Conservation (phyloP, 1,284 basidiomycete genomes). For the Austroboletus olivaceoglutinosus region DNA sequence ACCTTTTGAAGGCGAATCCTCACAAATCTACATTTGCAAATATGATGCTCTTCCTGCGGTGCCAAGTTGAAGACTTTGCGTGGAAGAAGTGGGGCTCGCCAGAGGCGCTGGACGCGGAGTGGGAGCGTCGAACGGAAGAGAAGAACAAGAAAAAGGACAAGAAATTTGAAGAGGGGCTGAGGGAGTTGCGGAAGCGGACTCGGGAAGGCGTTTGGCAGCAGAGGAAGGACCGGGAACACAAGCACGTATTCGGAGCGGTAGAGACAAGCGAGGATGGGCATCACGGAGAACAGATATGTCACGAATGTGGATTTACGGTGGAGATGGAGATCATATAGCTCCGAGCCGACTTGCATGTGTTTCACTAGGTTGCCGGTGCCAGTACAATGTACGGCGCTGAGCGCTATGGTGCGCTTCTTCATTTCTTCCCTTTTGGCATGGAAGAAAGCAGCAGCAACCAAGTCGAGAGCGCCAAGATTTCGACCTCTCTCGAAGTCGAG, state of each 20-base stretch:
- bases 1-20: slow-evolving; percentile 94
- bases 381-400: neutral
- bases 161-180: slow-evolving; percentile 87
- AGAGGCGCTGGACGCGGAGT: slow-evolving; percentile 89
- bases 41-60: slow-evolving; percentile 98
- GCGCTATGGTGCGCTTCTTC: neutral
- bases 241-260: slow-evolving; percentile 72
- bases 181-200: slow-evolving; percentile 80
- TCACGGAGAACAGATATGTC: slow-evolving; percentile 68
- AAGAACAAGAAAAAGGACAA: slow-evolving; percentile 92
- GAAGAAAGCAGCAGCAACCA: slow-evolving; percentile 41
- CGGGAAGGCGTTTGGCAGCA: slow-evolving; percentile 89
- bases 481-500: slow-evolving; percentile 74
- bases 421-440: slow-evolving; percentile 13
- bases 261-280: slow-evolving; percentile 52
- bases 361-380: neutral
- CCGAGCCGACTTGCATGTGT: slow-evolving; percentile 1
- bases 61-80: slow-evolving; percentile 94
- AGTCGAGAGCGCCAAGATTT: slow-evolving; percentile 59
- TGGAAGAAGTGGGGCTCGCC: slow-evolving; percentile 98
- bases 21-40: slow-evolving; percentile 96
- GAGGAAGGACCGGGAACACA: slow-evolving; percentile 83
- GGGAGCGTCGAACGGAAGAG: slow-evolving; percentile 72
- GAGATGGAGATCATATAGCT: slow-evolving; percentile 76
- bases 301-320: slow-evolving; percentile 83